Base-by-base conservation (phyloP, 257 asterid genomes). In the Verbena officinalis region DNA sequence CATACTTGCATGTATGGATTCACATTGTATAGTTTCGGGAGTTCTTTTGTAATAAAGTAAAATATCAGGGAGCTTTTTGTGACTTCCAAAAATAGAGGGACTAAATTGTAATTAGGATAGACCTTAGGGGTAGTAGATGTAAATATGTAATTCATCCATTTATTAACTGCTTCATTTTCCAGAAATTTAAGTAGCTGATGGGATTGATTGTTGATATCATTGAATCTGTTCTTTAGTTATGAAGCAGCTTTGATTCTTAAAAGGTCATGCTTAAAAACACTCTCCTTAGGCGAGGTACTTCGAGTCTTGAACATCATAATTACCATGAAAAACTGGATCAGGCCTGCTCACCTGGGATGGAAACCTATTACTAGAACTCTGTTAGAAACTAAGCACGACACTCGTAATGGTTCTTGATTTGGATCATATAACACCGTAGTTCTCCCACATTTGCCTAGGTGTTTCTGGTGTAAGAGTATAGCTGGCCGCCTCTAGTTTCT, bases 171-270 rank as follows among this genome's bases (percentile, higher is more conserved):
- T 48, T n/a, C 21, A 34, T 23, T 40, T 60, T 34, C 12, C 21
- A 14, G 6, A 27, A 13, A n/a, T n/a, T 30, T 17, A 30, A 51
- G 23, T 16, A 24, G 40, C 40, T 4, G 43, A 34, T 23, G 16
- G 15, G 16, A 49, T 19, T n/a, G 44, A 39, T 63, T 55, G 59
- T 21, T 43, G 46, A 58, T 30, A 27, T 60, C 19, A 12, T 64
- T 44, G 16, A 19, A 9, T 51, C 40, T 45, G 38, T 15, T 68
- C 5, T 69, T 24, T 61, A 84, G 91, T 78, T 82, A 75, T 43
- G 88, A 82, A 63, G 91, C 91, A 11, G 84, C 86, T 70, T 50
- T 62, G 59, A 55, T 77, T 69, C 71, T 84, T 49, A 80, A 59
- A 70, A 75, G 59, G n/a, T 64, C 77, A 24, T 84, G 86, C 79